A percentile compares a stretch with the other conserved stretches of the same genome.
Evolutionary conservation across 306 rosid species (phyloP).

Genomic region (Prunus padus): DNA sequence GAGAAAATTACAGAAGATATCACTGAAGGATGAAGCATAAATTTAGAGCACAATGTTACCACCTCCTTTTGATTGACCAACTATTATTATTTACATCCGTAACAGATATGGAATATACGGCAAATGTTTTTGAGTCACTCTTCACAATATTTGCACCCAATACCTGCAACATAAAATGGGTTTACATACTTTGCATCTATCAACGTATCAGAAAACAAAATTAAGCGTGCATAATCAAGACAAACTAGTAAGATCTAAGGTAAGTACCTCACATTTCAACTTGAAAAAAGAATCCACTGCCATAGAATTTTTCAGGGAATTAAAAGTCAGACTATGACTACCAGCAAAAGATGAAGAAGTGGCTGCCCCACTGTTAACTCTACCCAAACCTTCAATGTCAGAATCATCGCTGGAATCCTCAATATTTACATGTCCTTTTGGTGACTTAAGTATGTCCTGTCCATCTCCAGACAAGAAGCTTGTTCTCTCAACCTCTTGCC

Average conservation of each 20-base stretch:
- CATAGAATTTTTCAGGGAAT: conserved; percentile 57
- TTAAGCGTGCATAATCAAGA: conserved; percentile 10
- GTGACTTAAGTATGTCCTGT: conserved; percentile 73
- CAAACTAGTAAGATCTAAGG: conserved; percentile 22
- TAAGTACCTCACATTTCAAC: conserved; percentile 93
- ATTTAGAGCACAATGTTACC: conserved; percentile 26
- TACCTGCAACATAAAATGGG: conserved; percentile 62
- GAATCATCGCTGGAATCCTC: conserved; percentile 78
- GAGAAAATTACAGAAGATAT: conserved; percentile 1
- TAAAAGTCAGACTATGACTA: conserved; percentile 36
- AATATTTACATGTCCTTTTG: conserved; percentile 42
- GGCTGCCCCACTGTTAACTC: conserved; percentile 79
- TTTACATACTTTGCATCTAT: conserved; percentile 30
- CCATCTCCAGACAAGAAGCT: conserved; percentile 96
- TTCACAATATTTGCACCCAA: conserved; percentile 94
- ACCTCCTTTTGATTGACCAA: conserved; percentile 99
- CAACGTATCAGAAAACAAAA: conserved; percentile 22
- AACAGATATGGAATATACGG: conserved; percentile 90
- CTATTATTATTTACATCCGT: conserved; percentile 82
- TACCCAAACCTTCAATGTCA: conserved; percentile 59
- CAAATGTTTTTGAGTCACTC: conserved; percentile 92
- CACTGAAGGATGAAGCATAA: conserved; percentile 15
- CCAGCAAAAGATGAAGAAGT: conserved; percentile 71
- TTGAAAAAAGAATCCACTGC: conserved; percentile 70
- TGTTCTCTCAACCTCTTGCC: conserved; percentile 97